phyloP scores from a whole-genome alignment of 768 basidiomycete genomes.

The Tricholoma matsutake region DNA sequence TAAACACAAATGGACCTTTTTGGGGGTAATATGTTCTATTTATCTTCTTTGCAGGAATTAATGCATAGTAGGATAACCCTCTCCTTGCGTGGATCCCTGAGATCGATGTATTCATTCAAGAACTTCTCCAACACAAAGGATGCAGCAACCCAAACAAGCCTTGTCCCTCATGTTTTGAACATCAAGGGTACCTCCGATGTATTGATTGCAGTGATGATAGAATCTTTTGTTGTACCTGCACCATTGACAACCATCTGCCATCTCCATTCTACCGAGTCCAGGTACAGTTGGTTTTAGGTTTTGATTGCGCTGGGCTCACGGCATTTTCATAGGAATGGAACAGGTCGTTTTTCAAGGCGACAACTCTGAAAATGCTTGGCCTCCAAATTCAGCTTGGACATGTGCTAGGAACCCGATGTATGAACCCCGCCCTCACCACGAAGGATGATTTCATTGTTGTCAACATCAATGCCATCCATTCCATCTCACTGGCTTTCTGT shows the following conservation, averaged over 20 bases:
- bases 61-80: background rate
- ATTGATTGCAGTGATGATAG: background rate
- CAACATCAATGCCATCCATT: background rate
- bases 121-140: too few species aligned
- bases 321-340: too few species aligned
- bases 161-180: background rate
- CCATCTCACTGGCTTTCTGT: background rate
- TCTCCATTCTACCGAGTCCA: background rate
- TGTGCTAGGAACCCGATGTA: background rate
- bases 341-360: background rate
- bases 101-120: background rate
- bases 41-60: background rate
- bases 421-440: background rate
- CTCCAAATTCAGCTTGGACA: background rate
- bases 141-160: background rate
- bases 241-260: background rate
- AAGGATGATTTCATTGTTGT: background rate
- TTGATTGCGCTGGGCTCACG: too few species aligned
- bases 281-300: background rate
- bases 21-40: background rate
- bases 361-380: too few species aligned
- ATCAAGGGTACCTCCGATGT: background rate
- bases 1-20: background rate
- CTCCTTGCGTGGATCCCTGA: background rate
- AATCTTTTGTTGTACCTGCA: constrained; percentile 1